phyloP scores from a whole-genome alignment of 257 asterid genomes.

The Solanum clarkiae region DNA sequence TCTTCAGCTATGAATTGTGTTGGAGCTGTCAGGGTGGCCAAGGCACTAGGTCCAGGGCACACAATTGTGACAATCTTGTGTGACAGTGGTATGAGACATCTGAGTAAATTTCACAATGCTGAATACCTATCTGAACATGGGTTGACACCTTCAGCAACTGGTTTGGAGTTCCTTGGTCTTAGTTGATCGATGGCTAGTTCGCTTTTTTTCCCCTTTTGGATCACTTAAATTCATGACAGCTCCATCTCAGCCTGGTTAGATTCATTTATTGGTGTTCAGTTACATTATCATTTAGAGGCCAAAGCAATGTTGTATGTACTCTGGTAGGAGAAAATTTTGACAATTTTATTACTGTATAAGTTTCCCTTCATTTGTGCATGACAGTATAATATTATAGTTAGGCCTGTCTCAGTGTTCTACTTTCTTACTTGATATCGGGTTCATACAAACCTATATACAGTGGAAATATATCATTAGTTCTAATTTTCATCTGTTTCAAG shows the following conservation, averaged over 20 bases:
- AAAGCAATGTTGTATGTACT: background rate
- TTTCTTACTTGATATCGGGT: background rate
- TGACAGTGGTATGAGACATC: slow-evolving; percentile 96
- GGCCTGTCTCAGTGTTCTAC: background rate
- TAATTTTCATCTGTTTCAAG: too few relatives aligned
- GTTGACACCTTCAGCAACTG: slow-evolving; percentile 55
- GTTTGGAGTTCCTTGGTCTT: slow-evolving; percentile 59
- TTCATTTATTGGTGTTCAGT: background rate
- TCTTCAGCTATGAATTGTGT: slow-evolving; percentile 98
- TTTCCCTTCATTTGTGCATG: background rate
- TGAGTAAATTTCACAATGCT: slow-evolving; percentile 65
- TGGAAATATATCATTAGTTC: background rate
- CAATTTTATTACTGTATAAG: background rate
- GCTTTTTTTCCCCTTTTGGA: background rate
- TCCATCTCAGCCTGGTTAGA: background rate
- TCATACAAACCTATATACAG: background rate
- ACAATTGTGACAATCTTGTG: slow-evolving; percentile 79
- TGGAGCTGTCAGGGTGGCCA: slow-evolving; percentile 86
- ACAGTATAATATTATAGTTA: background rate
- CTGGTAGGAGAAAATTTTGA: background rate
- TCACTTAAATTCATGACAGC: background rate
- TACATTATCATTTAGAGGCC: background rate
- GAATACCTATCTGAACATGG: slow-evolving; percentile 52
- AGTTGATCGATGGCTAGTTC: background rate
- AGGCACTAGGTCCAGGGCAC: slow-evolving; percentile 76